These are phyloP conservation scores for Crataegus laevigata DNA, from an alignment of 306 rosid species.

Conservation along the genomic window DNA sequence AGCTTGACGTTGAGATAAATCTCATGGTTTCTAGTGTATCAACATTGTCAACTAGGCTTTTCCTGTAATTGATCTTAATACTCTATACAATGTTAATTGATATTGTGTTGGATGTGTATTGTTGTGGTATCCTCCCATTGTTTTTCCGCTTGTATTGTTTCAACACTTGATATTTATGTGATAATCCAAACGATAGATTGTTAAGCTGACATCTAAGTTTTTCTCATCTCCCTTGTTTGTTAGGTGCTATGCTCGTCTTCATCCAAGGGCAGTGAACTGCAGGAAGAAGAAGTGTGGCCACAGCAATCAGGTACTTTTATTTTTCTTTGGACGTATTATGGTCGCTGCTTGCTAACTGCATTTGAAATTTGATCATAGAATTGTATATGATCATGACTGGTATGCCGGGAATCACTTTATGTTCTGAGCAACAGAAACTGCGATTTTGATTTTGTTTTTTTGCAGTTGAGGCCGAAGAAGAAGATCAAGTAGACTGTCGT, in stretches of 20 bases:
- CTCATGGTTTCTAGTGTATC: not conserved
- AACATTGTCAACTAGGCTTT: not conserved
- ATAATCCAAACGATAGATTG: not conserved
- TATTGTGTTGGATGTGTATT: not conserved
- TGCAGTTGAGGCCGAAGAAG: slow-evolving; percentile 88
- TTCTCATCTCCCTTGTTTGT: not conserved
- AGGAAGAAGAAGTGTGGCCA: slow-evolving; percentile 83
- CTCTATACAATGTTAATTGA: not conserved
- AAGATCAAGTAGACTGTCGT: slow-evolving; percentile 53
- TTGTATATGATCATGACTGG: not conserved
- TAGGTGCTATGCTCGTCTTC: slow-evolving; percentile 77
- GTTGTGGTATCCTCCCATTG: not conserved
- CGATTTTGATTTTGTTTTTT: not conserved
- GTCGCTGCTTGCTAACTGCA: too few species aligned
- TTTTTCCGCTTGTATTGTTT: not conserved
- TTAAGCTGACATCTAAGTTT: not conserved
- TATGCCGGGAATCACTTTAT: not conserved
- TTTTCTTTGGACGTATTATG: not conserved
- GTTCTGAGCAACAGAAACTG: not conserved
- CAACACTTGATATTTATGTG: not conserved
- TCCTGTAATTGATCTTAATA: not conserved
- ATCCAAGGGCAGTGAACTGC: slow-evolving; percentile 79
- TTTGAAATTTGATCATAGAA: not conserved
- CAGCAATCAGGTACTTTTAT: slow-evolving; percentile 56
- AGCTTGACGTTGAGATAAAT: too few species aligned